phyloP scores from a whole-genome alignment of 1,284 basidiomycete species.

The Sparassis latifolia region DNA sequence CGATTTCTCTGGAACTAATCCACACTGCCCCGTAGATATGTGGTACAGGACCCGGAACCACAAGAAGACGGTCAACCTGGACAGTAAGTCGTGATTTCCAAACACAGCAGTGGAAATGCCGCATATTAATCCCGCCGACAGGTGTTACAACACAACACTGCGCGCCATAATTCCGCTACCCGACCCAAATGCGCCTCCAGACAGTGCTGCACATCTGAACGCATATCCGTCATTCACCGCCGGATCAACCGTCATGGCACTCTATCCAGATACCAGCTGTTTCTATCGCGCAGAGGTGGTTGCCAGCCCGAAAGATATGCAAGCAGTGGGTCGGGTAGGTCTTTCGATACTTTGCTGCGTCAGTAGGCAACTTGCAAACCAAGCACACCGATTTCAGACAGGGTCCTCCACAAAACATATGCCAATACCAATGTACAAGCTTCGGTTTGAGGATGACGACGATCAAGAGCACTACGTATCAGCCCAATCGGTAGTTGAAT shows the following conservation, averaged over 20 bases:
- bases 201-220: conserved; percentile 54
- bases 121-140: conserved; percentile 16
- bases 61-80: conserved; percentile 72
- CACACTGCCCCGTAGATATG: conserved; percentile 43
- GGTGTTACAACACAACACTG: conserved; percentile 62
- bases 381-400: conserved; percentile 1
- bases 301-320: conserved; percentile 52
- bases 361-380: not conserved
- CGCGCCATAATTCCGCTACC: conserved; percentile 71
- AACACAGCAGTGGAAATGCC: no score
- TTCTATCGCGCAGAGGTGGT: conserved; percentile 81
- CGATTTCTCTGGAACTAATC: conserved; percentile 6
- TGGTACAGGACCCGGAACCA: conserved; percentile 76
- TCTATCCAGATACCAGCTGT: conserved; percentile 82
- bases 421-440: conserved; percentile 55
- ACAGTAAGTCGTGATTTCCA: conserved; percentile 36
- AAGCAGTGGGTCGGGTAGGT: conserved; percentile 43
- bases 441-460: conserved; percentile 80
- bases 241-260: conserved; percentile 69
- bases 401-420: conserved; percentile 22
- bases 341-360: not conserved
- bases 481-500: conserved; percentile 73
- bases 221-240: conserved; percentile 66
- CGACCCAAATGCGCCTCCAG: conserved; percentile 52
- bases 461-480: conserved; percentile 68